These are phyloP conservation scores for Penicillium sp. DNA, from an alignment of 2,329 filamentous ascomycete species.

Conservation along the genomic window DNA sequence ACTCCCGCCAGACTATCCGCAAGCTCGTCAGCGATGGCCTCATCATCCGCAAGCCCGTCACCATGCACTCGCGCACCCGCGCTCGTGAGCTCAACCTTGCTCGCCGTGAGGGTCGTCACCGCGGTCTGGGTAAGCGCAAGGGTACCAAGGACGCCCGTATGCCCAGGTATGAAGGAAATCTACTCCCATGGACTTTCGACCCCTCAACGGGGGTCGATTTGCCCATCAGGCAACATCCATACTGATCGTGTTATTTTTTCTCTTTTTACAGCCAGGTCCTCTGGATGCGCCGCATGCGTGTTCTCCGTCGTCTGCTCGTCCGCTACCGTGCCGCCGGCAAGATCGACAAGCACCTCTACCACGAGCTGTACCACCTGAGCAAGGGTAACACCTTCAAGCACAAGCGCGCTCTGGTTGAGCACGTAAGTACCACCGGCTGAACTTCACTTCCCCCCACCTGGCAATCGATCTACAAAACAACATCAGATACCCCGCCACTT, in stretches of 20 bases:
- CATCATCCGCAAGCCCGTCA: conserved; percentile 99
- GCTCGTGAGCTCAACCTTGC: conserved; percentile 93
- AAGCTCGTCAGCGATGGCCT: conserved; percentile 99
- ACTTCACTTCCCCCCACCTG: neutral
- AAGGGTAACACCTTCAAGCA: conserved; percentile 99
- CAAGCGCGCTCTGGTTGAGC: conserved; percentile 99
- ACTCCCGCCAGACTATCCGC: conserved; percentile 99
- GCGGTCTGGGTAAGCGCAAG: conserved; percentile 99
- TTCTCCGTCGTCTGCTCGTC: conserved; percentile 97
- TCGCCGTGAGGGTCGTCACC: conserved; percentile 93
- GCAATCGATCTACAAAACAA: neutral
- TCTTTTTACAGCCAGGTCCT: conserved; percentile 74
- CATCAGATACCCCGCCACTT: neutral
- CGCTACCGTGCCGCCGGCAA: conserved; percentile 99
- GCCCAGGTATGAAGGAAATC: conserved; percentile 71
- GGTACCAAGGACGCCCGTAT: conserved; percentile 99
- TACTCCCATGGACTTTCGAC: neutral
- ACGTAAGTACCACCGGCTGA: conserved; percentile 66
- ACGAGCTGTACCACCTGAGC: conserved; percentile 99
- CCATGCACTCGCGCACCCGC: conserved; percentile 98
- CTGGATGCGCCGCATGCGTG: conserved; percentile 99
- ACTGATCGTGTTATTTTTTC: conserved; percentile 21
- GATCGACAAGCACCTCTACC: conserved; percentile 99
- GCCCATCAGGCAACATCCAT: neutral
- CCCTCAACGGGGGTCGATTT: neutral